These are phyloP conservation scores for Carpinus fangiana DNA, from an alignment of 306 rosid genomes.

Conservation along the genomic window DNA sequence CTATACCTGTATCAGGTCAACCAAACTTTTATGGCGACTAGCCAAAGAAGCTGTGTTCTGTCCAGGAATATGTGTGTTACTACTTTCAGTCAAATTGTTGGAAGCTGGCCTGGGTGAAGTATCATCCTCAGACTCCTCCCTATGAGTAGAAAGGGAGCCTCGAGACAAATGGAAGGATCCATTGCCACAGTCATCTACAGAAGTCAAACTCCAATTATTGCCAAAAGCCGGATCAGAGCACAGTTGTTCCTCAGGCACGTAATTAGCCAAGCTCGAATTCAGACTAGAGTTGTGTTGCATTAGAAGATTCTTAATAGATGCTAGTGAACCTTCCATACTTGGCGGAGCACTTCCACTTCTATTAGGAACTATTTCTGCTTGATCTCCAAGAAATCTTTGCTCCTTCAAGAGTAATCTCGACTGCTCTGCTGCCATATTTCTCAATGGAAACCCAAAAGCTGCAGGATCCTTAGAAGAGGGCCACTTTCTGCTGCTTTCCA, in stretches of 20 bases:
- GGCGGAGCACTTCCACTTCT: conserved; percentile 79
- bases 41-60: conserved; percentile 30
- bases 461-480: conserved; percentile 40
- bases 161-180: conserved; percentile 38
- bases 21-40: conserved; percentile 51
- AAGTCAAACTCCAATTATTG: conserved; percentile 32
- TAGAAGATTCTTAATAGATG: conserved; percentile 44
- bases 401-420: conserved; percentile 35
- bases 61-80: conserved; percentile 21
- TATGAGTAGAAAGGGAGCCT: conserved; percentile 44
- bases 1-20: conserved; percentile 66
- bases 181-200: conserved; percentile 40
- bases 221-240: conserved; percentile 46
- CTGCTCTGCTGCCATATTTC: conserved; percentile 43
- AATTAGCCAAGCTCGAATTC: conserved; percentile 31
- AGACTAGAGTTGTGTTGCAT: conserved; percentile 36
- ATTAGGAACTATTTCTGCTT: conserved; percentile 37
- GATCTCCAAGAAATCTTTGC: conserved; percentile 22
- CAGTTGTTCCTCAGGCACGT: conserved; percentile 41
- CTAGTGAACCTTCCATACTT: conserved; percentile 65
- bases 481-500: conserved; percentile 53
- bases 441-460: conserved; percentile 40
- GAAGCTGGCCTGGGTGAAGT: conserved; percentile 42
- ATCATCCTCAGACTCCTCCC: conserved; percentile 42
- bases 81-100: conserved; percentile 26